A percentile compares a stretch with the other conserved stretches of the same genome.
Conservation (phyloP, 228 moss, liverwort and hornwort genomes). For the Sphagnum magellanicum region DNA sequence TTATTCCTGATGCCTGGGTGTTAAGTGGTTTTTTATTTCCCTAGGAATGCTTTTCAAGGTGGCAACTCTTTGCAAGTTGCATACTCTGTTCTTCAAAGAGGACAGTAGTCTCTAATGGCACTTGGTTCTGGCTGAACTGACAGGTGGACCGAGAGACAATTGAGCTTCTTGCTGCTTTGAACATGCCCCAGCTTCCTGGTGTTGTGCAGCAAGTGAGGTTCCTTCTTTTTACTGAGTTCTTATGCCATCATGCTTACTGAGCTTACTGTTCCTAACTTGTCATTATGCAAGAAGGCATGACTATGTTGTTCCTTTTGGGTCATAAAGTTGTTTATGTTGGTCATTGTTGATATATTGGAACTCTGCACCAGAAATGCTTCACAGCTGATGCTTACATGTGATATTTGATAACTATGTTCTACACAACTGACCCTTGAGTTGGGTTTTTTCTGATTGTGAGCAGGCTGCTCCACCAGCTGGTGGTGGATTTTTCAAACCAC, state of each 20-base stretch:
- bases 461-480: conserved; percentile 40
- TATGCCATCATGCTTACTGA: neutral
- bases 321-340: neutral
- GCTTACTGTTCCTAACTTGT: neutral
- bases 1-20: no score
- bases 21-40: no score
- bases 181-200: conserved; percentile 83
- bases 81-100: neutral
- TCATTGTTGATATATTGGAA: neutral
- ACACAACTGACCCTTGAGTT: neutral
- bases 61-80: neutral
- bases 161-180: conserved; percentile 65
- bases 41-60: no score
- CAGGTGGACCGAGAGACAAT: conserved; percentile 79
- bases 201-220: conserved; percentile 65
- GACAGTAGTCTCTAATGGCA: neutral
- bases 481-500: conserved; percentile 73
- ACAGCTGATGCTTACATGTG: no score
- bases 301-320: neutral
- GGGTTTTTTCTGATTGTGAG: neutral
- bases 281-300: neutral
- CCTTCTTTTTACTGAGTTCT: neutral
- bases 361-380: no score
- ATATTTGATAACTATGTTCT: neutral
- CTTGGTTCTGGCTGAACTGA: neutral